These are phyloP conservation scores for Verticillium tricorpus DNA, from an alignment of 2,329 filamentous ascomycete species.

Conservation along the genomic window DNA sequence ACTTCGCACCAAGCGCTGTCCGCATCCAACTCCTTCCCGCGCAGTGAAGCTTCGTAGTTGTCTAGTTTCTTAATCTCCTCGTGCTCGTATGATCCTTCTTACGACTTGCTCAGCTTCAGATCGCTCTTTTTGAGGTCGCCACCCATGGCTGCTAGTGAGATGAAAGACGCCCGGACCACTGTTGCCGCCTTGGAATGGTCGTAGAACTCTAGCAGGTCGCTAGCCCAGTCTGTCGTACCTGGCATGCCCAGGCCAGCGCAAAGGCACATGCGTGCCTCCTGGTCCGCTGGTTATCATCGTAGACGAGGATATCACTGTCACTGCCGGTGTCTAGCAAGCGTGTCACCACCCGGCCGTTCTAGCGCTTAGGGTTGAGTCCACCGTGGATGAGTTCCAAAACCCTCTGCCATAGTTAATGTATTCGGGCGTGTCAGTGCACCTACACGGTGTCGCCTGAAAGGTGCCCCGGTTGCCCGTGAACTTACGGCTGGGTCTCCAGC, in stretches of 20 bases:
- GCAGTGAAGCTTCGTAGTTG: too few relatives aligned
- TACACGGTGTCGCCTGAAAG: slow-evolving; percentile 18
- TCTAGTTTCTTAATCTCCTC: too few relatives aligned
- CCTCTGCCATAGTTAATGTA: slow-evolving; percentile 28
- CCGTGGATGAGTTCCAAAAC: slow-evolving; percentile 16
- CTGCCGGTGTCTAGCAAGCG: background rate
- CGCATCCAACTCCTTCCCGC: too few relatives aligned
- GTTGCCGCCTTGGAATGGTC: too few relatives aligned
- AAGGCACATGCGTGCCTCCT: slow-evolving; percentile 14
- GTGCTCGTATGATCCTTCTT: too few relatives aligned
- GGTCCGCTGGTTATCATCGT: slow-evolving; percentile 18
- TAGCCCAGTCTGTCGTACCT: slow-evolving; percentile 25
- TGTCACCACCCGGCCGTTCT: background rate
- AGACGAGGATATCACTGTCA: slow-evolving; percentile 2
- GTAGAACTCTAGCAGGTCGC: slow-evolving; percentile 18
- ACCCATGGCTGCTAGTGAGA: too few relatives aligned
- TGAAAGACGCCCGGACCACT: too few relatives aligned
- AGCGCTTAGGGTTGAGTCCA: background rate
- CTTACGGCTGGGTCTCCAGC: slow-evolving; percentile 17
- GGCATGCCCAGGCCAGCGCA: slow-evolving; percentile 14
- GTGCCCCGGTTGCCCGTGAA: slow-evolving; percentile 16
- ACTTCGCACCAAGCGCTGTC: too few relatives aligned
- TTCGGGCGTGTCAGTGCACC: slow-evolving; percentile 25
- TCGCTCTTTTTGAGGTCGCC: too few relatives aligned
- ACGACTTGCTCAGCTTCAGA: too few relatives aligned